These are phyloP conservation scores for Volvariella volvacea DNA, from an alignment of 1,284 basidiomycete species.

Conservation along the genomic window DNA sequence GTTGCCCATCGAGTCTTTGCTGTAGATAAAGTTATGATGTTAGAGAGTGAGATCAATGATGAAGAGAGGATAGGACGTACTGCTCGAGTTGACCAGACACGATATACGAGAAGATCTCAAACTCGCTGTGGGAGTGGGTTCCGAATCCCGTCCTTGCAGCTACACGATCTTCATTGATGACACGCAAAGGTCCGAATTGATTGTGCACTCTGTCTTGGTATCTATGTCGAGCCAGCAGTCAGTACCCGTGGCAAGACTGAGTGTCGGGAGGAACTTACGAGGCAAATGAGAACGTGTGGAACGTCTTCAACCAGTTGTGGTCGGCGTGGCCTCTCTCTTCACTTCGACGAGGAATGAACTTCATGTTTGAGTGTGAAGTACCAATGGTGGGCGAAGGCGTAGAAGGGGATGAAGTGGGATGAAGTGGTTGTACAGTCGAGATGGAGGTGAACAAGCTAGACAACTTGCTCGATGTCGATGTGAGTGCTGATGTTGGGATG, in stretches of 20 bases:
- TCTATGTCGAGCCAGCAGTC: slow-evolving; percentile 23
- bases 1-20: slow-evolving; percentile 87
- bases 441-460: too few relatives aligned
- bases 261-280: slow-evolving; percentile 32
- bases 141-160: slow-evolving; percentile 77
- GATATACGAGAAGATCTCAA: slow-evolving; percentile 90
- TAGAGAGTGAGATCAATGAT: slow-evolving; percentile 2
- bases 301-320: slow-evolving; percentile 89
- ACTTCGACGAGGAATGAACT: slow-evolving; percentile 51
- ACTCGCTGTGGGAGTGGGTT: slow-evolving; percentile 77
- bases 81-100: slow-evolving; percentile 75
- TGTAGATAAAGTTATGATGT: slow-evolving; percentile 21
- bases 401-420: too few relatives aligned
- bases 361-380: slow-evolving; percentile 27
- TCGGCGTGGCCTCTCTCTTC: slow-evolving; percentile 73
- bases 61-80: slow-evolving; percentile 30
- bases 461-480: too few relatives aligned
- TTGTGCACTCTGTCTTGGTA: slow-evolving; percentile 59
- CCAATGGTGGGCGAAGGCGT: neutral
- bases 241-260: neutral
- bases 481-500: too few relatives aligned
- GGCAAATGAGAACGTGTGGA: slow-evolving; percentile 85
- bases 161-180: slow-evolving; percentile 91
- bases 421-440: too few relatives aligned
- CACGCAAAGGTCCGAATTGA: slow-evolving; percentile 57